Base-by-base conservation (phyloP, 164 flowering plant species). In the Stephania yunnanensis region DNA sequence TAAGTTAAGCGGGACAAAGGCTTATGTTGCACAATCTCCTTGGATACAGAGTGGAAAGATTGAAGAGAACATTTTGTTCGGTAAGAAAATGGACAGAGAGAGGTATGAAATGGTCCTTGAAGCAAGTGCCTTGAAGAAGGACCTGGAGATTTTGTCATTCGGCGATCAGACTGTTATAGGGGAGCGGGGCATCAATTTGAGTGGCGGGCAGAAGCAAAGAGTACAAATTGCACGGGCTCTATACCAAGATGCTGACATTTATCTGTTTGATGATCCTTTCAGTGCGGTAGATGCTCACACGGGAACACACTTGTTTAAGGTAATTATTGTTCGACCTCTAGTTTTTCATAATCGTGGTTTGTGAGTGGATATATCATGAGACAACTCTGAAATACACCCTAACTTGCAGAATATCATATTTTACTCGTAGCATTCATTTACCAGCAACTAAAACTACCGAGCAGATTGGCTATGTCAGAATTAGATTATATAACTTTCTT, bases 211-310 rank as follows among this genome's bases (percentile, higher is more conserved):
- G 85, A 94, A 92, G 84, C 97, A 93, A 75, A 88, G 97, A 72
- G 82, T 92, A 73, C 97, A 92, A 78, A 89, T 92, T 82, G 98
- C 98, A 4, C 92, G 98, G 45, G 95, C 98, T 70, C 74, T 92
- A 0, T 94, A 91, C 81, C 97, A 92, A 79, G 92, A 92, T 84
- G 90, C 97, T 46, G 96, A 92, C 72, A 85, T 94, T 63, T 92
- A 89, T 81, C 80, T 94, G 31, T 87, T 92, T 81, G 98, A 94
- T 80, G 98, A 92, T 81, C 98, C 96, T 69, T 94, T 92, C 48
- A 92, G 96, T 84, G 94, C 98, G 31, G 97, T 94, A 58, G 98
- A 94, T 87, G 97, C 94, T 76, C 97, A 92, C 73, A 94, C 98
- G 5, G 97, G 98, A 76, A 84, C 85, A 30, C 96, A 91, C 82